Evolutionary conservation across 345 rosid species (phyloP).

Genomic region (Syzygium oleosum): DNA sequence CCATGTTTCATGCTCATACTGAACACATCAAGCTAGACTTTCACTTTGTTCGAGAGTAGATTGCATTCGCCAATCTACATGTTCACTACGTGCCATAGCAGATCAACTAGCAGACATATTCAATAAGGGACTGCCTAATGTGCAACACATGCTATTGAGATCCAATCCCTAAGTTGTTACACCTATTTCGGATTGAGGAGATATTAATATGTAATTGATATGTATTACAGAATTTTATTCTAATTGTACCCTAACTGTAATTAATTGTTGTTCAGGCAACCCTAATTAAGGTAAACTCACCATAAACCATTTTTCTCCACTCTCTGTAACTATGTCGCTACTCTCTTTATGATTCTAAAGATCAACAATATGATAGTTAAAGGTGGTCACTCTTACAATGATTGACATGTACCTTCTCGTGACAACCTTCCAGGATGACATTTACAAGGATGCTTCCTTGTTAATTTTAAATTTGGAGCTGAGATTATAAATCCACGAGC

Average conservation of each 20-base stretch:
- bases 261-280: neutral
- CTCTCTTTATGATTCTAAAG: neutral
- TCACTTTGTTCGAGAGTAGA: neutral
- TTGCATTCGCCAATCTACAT: neutral
- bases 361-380: neutral
- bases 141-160: neutral
- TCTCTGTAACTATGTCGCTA: neutral
- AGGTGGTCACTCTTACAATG: neutral
- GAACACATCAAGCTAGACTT: too few relatives aligned
- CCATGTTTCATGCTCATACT: too few relatives aligned
- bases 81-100: neutral
- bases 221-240: neutral
- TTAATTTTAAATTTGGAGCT: neutral
- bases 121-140: neutral
- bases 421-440: neutral
- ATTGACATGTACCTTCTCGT: neutral
- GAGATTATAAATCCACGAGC: neutral
- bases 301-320: neutral
- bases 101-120: neutral
- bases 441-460: neutral
- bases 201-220: neutral
- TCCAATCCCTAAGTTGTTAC: neutral
- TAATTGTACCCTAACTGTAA: neutral
- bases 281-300: neutral
- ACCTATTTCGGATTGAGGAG: neutral